Evolutionary conservation across 176 grass and related monocot genomes (phyloP).

Genomic region (Carex pumila): DNA sequence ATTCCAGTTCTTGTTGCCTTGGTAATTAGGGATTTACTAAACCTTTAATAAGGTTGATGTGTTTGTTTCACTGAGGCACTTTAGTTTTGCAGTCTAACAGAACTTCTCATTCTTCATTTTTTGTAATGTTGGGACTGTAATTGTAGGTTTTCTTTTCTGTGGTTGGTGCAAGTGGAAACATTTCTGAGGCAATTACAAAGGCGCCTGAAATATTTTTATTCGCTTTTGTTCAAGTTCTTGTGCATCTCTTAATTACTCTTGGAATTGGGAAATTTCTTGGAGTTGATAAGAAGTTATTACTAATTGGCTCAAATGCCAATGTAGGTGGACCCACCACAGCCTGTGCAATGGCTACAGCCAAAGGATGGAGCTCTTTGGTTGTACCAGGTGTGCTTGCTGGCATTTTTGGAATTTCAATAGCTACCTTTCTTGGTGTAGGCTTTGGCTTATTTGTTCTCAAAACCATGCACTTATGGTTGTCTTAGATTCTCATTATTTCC

Average conservation of each 20-base stretch:
- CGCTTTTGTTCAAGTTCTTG: constrained; percentile 51
- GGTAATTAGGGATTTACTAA: neutral
- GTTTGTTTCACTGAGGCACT: neutral
- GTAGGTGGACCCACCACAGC: constrained; percentile 72
- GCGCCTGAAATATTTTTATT: constrained; percentile 65
- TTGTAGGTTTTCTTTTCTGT: constrained; percentile 62
- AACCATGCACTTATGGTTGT: neutral
- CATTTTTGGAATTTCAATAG: constrained; percentile 71
- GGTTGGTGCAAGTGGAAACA: constrained; percentile 75
- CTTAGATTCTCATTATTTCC: neutral
- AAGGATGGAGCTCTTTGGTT: constrained; percentile 76
- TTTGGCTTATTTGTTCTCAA: constrained; percentile 64
- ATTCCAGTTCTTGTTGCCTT: neutral
- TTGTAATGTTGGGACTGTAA: neutral
- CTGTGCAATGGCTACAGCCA: constrained; percentile 73
- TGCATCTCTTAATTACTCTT: constrained; percentile 68
- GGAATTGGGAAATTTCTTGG: constrained; percentile 31
- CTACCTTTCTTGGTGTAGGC: constrained; percentile 69
- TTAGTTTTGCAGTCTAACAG: neutral
- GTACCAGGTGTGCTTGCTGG: constrained; percentile 67
- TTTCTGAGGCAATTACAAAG: constrained; percentile 64
- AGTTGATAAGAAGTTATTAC: constrained; percentile 48
- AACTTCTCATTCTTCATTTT: neutral
- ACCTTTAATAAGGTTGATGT: neutral
- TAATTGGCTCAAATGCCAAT: constrained; percentile 81